Percentiles rank a stretch among this genome's conserved stretches.
These are phyloP conservation scores for Cyclanthera cordifolia DNA, from an alignment of 306 rosid species.

Conservation along the genomic window DNA sequence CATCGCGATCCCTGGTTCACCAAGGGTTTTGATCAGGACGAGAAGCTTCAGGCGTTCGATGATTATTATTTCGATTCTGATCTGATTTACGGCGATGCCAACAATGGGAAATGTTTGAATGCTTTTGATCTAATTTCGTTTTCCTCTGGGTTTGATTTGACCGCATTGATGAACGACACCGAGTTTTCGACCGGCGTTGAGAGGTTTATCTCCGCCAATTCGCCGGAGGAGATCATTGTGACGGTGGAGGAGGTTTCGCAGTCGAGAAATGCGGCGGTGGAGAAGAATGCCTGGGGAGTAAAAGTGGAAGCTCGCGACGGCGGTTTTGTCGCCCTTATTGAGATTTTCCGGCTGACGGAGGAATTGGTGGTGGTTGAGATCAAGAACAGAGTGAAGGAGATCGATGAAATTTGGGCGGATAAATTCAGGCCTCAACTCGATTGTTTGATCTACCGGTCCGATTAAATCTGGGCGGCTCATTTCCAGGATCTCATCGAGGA, in stretches of 20 bases:
- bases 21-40: conserved; percentile 22
- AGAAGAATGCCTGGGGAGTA: conserved; percentile 20
- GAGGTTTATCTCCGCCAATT: conserved; percentile 34
- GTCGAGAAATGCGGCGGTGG: conserved; percentile 24
- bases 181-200: conserved; percentile 24
- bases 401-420: conserved; percentile 32
- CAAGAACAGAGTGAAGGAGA: conserved; percentile 17
- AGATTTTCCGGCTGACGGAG: conserved; percentile 55
- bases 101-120: conserved; percentile 25
- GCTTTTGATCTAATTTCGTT: conserved; percentile 73
- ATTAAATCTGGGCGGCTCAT: neutral
- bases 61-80: neutral
- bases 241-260: conserved; percentile 32
- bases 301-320: conserved; percentile 49
- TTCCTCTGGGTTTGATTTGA: conserved; percentile 53
- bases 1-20: conserved; percentile 50
- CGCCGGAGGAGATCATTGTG: conserved; percentile 28
- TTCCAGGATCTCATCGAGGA: neutral
- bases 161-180: conserved; percentile 29
- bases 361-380: conserved; percentile 48
- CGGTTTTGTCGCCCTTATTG: conserved; percentile 18
- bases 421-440: conserved; percentile 34
- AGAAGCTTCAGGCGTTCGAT: conserved; percentile 9
- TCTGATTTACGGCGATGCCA: conserved; percentile 6
- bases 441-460: conserved; percentile 21